phyloP scores from a whole-genome alignment of 2,329 filamentous ascomycete species.

The Colletotrichum sp. region DNA sequence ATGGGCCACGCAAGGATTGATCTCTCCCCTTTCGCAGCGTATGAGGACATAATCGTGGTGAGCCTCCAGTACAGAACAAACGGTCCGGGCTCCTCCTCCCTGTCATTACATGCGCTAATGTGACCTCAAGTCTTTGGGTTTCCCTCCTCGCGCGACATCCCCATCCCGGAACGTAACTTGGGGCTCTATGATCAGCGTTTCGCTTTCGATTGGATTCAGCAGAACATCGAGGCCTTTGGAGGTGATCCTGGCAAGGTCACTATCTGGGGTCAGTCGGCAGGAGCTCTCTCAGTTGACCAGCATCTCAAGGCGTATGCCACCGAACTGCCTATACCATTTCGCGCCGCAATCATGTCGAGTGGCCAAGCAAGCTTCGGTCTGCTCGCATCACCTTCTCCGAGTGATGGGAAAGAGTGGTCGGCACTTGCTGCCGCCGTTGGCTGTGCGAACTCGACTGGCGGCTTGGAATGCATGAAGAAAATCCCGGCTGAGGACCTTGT shows the following conservation, averaged over 20 bases:
- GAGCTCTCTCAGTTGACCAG: constrained; percentile 27
- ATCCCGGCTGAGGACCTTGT: constrained; percentile 21
- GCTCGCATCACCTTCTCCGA: constrained; percentile 6
- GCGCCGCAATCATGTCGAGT: constrained; percentile 30
- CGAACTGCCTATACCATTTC: constrained; percentile 23
- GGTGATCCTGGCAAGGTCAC: constrained; percentile 33
- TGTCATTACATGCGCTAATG: not conserved
- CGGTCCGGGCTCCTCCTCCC: not conserved
- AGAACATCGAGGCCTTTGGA: constrained; percentile 33
- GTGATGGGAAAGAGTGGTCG: constrained; percentile 21
- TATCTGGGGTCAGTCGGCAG: constrained; percentile 37
- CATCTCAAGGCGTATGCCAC: constrained; percentile 26
- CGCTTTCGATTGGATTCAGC: constrained; percentile 35
- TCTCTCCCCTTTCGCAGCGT: constrained; percentile 28
- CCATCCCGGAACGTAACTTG: constrained; percentile 23
- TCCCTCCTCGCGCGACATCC: not conserved
- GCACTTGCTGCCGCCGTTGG: constrained; percentile 19
- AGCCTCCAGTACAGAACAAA: constrained; percentile 31
- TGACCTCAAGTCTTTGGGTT: constrained; percentile 24
- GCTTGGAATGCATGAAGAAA: constrained; percentile 27
- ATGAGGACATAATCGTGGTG: constrained; percentile 31
- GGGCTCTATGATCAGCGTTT: constrained; percentile 31
- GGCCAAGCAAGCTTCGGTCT: constrained; percentile 31
- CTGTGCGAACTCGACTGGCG: constrained; percentile 4
- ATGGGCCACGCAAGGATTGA: constrained; percentile 26